A percentile compares a stretch with the other conserved stretches of the same genome.
Evolutionary conservation across 768 basidiomycete species (phyloP).

Genomic region (Phaffia australis): DNA sequence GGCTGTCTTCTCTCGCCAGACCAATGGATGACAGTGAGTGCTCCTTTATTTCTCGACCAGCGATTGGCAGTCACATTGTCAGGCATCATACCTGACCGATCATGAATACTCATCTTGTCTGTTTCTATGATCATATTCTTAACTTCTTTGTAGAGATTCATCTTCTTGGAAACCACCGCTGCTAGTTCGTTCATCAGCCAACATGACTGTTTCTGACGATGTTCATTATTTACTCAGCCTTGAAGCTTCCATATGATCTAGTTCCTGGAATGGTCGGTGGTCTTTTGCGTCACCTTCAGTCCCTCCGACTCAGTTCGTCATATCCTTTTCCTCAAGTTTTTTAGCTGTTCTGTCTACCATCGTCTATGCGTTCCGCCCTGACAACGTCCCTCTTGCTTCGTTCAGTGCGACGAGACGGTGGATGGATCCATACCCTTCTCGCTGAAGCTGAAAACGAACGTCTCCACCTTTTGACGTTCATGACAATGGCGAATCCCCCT

Average conservation of each 20-base stretch:
- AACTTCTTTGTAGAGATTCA: conserved; percentile 4
- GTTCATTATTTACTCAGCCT: not conserved
- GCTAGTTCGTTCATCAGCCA: conserved; percentile 63
- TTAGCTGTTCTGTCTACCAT: not conserved
- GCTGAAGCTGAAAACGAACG: conserved; percentile 53
- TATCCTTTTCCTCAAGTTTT: not conserved
- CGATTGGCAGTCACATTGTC: not conserved
- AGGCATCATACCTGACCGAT: not conserved
- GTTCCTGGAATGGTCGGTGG: conserved; percentile 34
- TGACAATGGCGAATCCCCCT: conserved; percentile 75
- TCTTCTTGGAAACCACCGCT: conserved; percentile 67
- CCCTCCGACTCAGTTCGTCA: conserved; percentile 59
- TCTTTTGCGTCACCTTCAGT: conserved; percentile 65
- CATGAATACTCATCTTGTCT: conserved; percentile 34
- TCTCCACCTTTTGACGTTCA: conserved; percentile 96
- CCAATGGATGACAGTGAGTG: conserved; percentile 62
- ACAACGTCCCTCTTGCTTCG: conserved; percentile 78
- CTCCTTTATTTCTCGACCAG: no score
- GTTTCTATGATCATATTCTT: conserved; percentile 47
- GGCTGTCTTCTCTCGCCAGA: conserved; percentile 64
- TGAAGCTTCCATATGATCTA: not conserved
- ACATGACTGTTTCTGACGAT: conserved; percentile 69
- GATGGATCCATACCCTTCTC: conserved; percentile 85
- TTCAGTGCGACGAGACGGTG: conserved; percentile 53
- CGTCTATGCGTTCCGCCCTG: conserved; percentile 39